These are phyloP conservation scores for Sclerospora graminicola DNA, from an alignment of 352 stramenopile species.

Conservation along the genomic window DNA sequence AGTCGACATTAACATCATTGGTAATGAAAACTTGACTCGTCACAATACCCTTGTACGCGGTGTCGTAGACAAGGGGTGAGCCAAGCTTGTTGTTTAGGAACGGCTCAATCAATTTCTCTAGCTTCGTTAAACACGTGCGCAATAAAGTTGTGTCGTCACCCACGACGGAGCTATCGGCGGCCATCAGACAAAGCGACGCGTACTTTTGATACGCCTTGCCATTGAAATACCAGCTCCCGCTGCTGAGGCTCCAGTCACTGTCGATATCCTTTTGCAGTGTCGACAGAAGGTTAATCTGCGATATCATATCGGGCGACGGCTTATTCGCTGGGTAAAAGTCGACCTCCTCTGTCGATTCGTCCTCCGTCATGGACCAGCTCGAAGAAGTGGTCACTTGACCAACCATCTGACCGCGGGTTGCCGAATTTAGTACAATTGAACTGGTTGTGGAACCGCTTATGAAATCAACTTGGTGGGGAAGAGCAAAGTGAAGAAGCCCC, in stretches of 20 bases:
- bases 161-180: constrained; percentile 30
- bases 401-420: constrained; percentile 44
- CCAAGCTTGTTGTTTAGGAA: constrained; percentile 39
- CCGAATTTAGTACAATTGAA: constrained; percentile 42
- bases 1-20: constrained; percentile 49
- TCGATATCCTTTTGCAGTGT: constrained; percentile 38
- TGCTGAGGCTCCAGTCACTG: constrained; percentile 31
- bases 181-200: constrained; percentile 48
- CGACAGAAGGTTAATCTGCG: constrained; percentile 28
- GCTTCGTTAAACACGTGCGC: constrained; percentile 27
- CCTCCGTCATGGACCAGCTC: constrained; percentile 46
- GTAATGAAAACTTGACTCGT: constrained; percentile 41
- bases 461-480: constrained; percentile 52
- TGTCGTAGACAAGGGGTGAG: constrained; percentile 43
- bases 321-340: constrained; percentile 46
- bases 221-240: constrained; percentile 61
- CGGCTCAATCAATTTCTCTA: constrained; percentile 28
- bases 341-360: constrained; percentile 37
- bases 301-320: constrained; percentile 19
- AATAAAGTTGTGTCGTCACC: constrained; percentile 30
- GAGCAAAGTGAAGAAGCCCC: constrained; percentile 59
- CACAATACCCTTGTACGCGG: constrained; percentile 43
- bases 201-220: constrained; percentile 53
- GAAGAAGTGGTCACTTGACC: constrained; percentile 29
- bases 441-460: constrained; percentile 15